Evolutionary conservation across 805 yeast species (phyloP).

Genomic region (Debaryomyces maramus): DNA sequence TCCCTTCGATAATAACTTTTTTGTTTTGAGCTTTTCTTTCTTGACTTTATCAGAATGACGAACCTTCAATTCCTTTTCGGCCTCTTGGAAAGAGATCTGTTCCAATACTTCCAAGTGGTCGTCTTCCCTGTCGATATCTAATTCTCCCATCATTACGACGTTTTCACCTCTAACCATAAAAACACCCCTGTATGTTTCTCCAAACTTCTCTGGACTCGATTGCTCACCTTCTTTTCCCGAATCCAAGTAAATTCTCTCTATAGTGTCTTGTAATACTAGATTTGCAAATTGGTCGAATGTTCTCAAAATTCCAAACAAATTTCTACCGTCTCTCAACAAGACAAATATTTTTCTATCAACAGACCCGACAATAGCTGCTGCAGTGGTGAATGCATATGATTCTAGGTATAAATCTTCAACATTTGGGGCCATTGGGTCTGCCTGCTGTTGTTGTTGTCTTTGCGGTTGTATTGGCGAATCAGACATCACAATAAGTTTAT

Average conservation of each 20-base stretch:
- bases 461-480: conserved; percentile 10
- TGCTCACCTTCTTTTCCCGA: conserved; percentile 26
- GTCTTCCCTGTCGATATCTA: conserved; percentile 86
- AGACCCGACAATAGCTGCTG: conserved; percentile 87
- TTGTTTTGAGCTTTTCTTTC: conserved; percentile 46
- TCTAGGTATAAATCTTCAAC: conserved; percentile 65
- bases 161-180: conserved; percentile 94
- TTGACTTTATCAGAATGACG: conserved; percentile 33
- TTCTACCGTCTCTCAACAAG: conserved; percentile 84
- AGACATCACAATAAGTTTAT: conserved; percentile 5
- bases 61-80: conserved; percentile 45
- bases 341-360: conserved; percentile 84
- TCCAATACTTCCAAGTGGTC: conserved; percentile 56
- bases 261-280: conserved; percentile 85
- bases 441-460: conserved; percentile 8
- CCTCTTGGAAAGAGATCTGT: conserved; percentile 61
- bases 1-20: conserved; percentile 53
- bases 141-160: conserved; percentile 89
- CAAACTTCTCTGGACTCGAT: conserved; percentile 48
- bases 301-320: conserved; percentile 83
- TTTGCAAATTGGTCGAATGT: conserved; percentile 96
- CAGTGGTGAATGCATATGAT: conserved; percentile 81
- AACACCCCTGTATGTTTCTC: conserved; percentile 77
- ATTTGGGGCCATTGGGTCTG: conserved; percentile 29
- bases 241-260: conserved; percentile 74